Evolutionary conservation across 1,284 basidiomycete genomes (phyloP).

Genomic region (Ceratobasidium sp.): DNA sequence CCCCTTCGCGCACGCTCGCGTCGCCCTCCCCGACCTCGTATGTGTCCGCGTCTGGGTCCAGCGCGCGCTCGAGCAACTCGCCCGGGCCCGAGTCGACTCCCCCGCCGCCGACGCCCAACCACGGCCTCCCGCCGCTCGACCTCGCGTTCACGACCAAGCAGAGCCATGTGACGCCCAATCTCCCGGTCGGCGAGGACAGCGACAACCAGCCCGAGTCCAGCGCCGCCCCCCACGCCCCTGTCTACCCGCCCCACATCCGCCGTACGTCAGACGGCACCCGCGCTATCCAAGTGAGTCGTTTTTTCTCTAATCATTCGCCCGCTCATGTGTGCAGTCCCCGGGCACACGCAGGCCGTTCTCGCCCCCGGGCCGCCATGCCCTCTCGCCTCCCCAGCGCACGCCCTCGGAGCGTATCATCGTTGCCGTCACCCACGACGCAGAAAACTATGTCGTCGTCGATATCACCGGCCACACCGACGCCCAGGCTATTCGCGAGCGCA

Average conservation of each 20-base stretch:
- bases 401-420: slow-evolving; percentile 64
- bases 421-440: slow-evolving; percentile 84
- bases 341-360: slow-evolving; percentile 32
- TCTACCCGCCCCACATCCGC: background rate
- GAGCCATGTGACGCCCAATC: slow-evolving; percentile 31
- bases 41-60: slow-evolving; percentile 7
- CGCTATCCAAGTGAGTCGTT: background rate
- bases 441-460: slow-evolving; percentile 81
- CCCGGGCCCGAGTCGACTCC: slow-evolving; percentile 29
- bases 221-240: background rate
- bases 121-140: slow-evolving; percentile 16
- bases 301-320: background rate
- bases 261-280: background rate
- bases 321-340: background rate
- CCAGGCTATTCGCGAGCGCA: slow-evolving; percentile 82
- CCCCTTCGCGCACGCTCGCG: slow-evolving; percentile 4
- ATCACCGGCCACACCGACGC: slow-evolving; percentile 75
- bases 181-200: slow-evolving; percentile 31
- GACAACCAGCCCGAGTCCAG: slow-evolving; percentile 35
- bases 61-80: slow-evolving; percentile 34
- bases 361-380: background rate
- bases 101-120: slow-evolving; percentile 26
- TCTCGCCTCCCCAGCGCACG: background rate
- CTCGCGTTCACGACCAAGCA: slow-evolving; percentile 23
- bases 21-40: slow-evolving; percentile 28